Percentiles rank a stretch among this genome's conserved stretches.
phyloP scores from a whole-genome alignment of 805 yeast species.

The Ogataea haglerorum region DNA sequence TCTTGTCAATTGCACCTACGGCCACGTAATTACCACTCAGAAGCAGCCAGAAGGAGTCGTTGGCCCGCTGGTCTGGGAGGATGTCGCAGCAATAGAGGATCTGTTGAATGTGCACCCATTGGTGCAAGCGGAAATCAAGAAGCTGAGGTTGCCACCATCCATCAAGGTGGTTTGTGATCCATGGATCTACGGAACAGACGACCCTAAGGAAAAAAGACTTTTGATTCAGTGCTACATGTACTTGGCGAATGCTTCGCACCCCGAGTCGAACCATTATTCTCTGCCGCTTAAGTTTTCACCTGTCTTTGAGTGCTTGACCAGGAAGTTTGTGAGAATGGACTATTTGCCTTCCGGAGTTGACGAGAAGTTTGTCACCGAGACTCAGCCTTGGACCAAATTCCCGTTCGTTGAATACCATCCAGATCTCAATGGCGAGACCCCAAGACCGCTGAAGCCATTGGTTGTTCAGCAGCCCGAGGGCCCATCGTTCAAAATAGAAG shows the following conservation, averaged over 20 bases:
- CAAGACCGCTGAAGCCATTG: constrained; percentile 67
- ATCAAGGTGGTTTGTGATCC: constrained; percentile 62
- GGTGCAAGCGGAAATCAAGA: constrained; percentile 61
- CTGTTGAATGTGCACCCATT: constrained; percentile 52
- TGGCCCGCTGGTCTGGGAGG: constrained; percentile 72
- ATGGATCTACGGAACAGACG: constrained; percentile 80
- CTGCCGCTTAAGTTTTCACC: constrained; percentile 72
- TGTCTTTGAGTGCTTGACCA: constrained; percentile 60
- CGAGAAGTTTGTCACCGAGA: constrained; percentile 46
- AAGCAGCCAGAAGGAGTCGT: constrained; percentile 57
- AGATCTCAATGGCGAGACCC: constrained; percentile 54
- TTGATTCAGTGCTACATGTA: constrained; percentile 74
- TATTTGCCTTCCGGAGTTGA: constrained; percentile 71
- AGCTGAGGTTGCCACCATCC: constrained; percentile 58
- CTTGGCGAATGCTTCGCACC: constrained; percentile 59
- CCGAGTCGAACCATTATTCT: constrained; percentile 74
- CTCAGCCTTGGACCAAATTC: constrained; percentile 59
- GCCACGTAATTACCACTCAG: constrained; percentile 57
- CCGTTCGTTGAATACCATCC: constrained; percentile 72
- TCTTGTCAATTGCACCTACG: constrained; percentile 60
- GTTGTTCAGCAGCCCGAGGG: constrained; percentile 76
- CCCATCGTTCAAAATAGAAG: constrained; percentile 61
- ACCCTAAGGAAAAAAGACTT: constrained; percentile 54
- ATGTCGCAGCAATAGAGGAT: constrained; percentile 52
- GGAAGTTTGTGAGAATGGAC: constrained; percentile 67